Percentiles rank a stretch among this genome's conserved stretches.
Evolutionary conservation across 345 rosid species (phyloP).

Genomic region (Lumnitzera racemosa): DNA sequence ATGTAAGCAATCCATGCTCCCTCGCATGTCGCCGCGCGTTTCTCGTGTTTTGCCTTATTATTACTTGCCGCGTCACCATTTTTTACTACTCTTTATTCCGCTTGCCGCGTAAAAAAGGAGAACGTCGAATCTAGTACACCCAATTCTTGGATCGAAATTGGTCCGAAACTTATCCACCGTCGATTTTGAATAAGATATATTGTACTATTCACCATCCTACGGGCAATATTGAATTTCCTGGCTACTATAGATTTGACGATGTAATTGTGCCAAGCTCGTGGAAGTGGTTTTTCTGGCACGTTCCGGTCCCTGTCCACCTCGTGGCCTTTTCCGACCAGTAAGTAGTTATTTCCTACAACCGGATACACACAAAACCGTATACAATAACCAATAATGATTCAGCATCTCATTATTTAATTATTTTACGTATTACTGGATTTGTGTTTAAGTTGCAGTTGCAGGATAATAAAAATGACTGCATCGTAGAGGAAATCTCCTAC

Average conservation of each 20-base stretch:
- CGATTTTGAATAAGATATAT: too few relatives aligned
- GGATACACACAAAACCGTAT: too few relatives aligned
- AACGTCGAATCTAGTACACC: background rate
- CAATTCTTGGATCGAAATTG: too few relatives aligned
- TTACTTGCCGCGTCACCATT: slow-evolving; percentile 3
- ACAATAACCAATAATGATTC: too few relatives aligned
- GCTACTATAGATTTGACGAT: background rate
- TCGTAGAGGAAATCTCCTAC: too few relatives aligned
- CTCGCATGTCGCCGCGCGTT: slow-evolving; percentile 10
- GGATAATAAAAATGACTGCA: too few relatives aligned
- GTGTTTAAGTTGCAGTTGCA: too few relatives aligned
- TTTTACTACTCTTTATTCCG: background rate
- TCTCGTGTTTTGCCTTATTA: background rate
- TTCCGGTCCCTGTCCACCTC: slow-evolving; percentile 7
- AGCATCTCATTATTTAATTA: too few relatives aligned
- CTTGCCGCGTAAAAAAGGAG: too few relatives aligned
- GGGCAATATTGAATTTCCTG: background rate
- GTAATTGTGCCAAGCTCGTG: background rate
- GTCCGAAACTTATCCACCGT: background rate
- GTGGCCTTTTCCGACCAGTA: background rate
- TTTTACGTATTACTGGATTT: too few relatives aligned
- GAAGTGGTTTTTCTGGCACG: background rate
- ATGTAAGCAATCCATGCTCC: background rate
- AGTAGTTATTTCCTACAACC: background rate
- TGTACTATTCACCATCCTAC: too few relatives aligned